Evolutionary conservation across 202 grass and related monocot species (phyloP).

Genomic region (Dendrocalamus latiflorus): DNA sequence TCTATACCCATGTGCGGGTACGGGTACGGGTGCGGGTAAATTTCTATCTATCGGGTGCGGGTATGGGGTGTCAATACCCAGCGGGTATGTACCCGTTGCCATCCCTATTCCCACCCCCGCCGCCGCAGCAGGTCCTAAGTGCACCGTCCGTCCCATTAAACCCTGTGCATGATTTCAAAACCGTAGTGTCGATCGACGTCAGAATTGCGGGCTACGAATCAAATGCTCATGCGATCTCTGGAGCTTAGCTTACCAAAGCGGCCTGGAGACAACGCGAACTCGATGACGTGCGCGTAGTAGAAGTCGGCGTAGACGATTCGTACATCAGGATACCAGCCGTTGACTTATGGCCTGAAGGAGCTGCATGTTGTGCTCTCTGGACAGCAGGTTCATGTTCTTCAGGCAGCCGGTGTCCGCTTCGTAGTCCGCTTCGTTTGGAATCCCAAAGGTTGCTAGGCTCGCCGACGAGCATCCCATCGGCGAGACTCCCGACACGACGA

Average conservation of each 20-base stretch:
- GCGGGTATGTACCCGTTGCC: too few relatives aligned
- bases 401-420: slow-evolving; percentile 47
- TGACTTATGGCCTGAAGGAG: slow-evolving; percentile 18
- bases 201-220: not conserved
- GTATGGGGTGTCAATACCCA: too few relatives aligned
- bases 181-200: not conserved
- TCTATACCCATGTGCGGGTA: too few relatives aligned
- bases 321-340: not conserved
- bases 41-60: too few relatives aligned
- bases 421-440: not conserved
- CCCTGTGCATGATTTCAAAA: not conserved
- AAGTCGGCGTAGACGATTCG: slow-evolving; percentile 42
- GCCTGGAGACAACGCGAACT: not conserved
- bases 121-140: slow-evolving; percentile 40
- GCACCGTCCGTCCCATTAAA: slow-evolving; percentile 35
- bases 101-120: too few relatives aligned
- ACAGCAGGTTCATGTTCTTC: slow-evolving; percentile 28
- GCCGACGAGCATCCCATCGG: slow-evolving; percentile 29
- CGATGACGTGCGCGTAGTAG: slow-evolving; percentile 11
- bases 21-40: too few relatives aligned
- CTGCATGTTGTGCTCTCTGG: slow-evolving; percentile 27
- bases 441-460: not conserved
- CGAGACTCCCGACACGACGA: slow-evolving; percentile 24
- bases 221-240: not conserved
- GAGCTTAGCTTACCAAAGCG: slow-evolving; percentile 12